Base-by-base conservation (phyloP, 371 early-diverging fungal genomes). In the Dinochytrium kinnereticum region DNA sequence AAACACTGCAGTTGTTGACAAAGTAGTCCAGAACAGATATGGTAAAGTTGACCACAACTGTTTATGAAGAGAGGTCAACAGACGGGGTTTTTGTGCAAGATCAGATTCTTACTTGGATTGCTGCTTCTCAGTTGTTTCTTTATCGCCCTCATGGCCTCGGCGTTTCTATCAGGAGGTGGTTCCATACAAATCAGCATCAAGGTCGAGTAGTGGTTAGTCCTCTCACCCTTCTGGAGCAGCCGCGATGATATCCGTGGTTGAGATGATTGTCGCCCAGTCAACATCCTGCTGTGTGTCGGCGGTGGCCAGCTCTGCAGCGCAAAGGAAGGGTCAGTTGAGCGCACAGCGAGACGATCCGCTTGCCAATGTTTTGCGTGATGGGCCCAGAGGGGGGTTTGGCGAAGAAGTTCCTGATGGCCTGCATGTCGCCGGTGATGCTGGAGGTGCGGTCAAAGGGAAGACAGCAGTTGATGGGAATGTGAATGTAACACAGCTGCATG, bases 181-280 rank as follows among this genome's bases (percentile, higher is more conserved):
- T 36, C 68, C 3, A 3, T 37, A 38, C n/a, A 24, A 2, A 34
- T 15, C 3, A 2, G 2, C 21, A 1, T 3, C 26, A 53, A 19
- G 2, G 15, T 30, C 10, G 31, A 53, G 53, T 38, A 40, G 30
- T 33, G 19, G 15, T 26, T 53, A n/a, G n/a, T n/a, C n/a, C n/a
- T n/a, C n/a, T n/a, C n/a, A 65, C 50, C 76, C 71, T 10, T 37
- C 55, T 15, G 24, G 51, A 1, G 50, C 21, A 3, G 38, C 44
- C 7, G 30, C 55, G 64, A 76, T 76, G 34, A 66, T 50, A 39
- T 76, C 72, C 21, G 39, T 50, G 2, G 71, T 68, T 26, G 72
- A 17, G 51, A 76, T 65, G 51, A 76, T 69, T 31, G 38, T 15
- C n/a, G 61, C 51, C 76, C 76, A 76, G 13, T 71, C 76, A 38